Base-by-base conservation (phyloP, 495 filamentous ascomycete species). In the Platismatia glauca region DNA sequence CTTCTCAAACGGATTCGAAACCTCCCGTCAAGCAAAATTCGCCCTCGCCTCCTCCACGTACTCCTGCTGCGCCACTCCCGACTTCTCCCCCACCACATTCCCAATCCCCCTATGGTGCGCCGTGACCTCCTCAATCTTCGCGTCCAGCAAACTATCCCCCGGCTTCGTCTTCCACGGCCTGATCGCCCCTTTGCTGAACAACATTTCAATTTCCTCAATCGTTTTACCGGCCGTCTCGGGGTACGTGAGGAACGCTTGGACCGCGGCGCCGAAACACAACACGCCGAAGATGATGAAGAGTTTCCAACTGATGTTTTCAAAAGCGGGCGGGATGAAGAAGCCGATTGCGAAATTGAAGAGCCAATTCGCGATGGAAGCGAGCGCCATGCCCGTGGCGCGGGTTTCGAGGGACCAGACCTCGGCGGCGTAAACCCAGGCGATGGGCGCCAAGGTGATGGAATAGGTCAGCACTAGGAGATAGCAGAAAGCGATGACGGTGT, bases 391-490 rank as follows among this genome's bases (percentile, higher is more conserved):
- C 38, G 81, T 86, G 18, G 86, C 88, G 22, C 88, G 83, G 20
- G 86, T 89, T 68, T 88, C 86, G 13, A 90, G 78, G 0, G 85
- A 85, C 81, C 86, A 90, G 4, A 90, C 83, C 74, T 91, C 87
- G 24, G 88, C 81, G 0, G 86, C 83, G 72, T 91, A 90, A 62
- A 90, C 80, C 87, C 88, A 90, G 18, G 78, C 86, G 2, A 85
- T 78, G 4, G 85, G 86, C 2, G 86, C 87, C 58, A 88, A 70
- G 7, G 89, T 91, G 18, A 89, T 77, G 3, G 87, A 88, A 68
- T 88, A 93, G 1, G 86, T 80, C 4, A 86, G 86, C 56, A 90
- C 84, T 63, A 93, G 89, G 11, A 92, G 81, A 67, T 91, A 94
- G 0, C 83, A 89, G 60, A 84, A 87, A 0, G 87, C 88, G 69